phyloP scores from a whole-genome alignment of 768 basidiomycete species.

The Lactifluus piperatus region DNA sequence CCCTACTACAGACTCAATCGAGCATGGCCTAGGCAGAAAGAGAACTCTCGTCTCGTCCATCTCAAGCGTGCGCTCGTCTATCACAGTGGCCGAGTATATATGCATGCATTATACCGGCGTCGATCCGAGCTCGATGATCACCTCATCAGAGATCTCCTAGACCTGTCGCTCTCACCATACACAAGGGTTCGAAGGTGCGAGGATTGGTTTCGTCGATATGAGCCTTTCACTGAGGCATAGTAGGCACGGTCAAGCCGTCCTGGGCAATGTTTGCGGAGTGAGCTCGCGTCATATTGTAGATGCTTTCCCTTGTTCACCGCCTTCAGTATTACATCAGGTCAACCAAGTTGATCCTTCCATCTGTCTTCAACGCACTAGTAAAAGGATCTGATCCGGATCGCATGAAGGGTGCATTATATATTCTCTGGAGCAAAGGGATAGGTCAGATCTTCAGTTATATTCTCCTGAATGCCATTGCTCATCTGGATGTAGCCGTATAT shows the following conservation, averaged over 20 bases:
- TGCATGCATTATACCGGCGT: slow-evolving; percentile 66
- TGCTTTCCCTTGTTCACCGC: not conserved
- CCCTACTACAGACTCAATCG: slow-evolving; percentile 44
- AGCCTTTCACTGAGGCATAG: not conserved
- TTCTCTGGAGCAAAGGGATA: slow-evolving; percentile 64
- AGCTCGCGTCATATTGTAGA: slow-evolving; percentile 23
- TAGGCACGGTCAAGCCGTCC: slow-evolving; percentile 61
- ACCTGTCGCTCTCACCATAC: slow-evolving; percentile 73
- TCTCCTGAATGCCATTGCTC: slow-evolving; percentile 13
- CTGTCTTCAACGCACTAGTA: slow-evolving; percentile 49
- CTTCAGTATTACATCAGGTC: slow-evolving; percentile 47
- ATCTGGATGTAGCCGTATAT: slow-evolving; percentile 43
- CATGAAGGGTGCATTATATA: slow-evolving; percentile 91
- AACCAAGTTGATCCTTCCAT: slow-evolving; percentile 54
- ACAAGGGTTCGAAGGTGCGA: slow-evolving; percentile 62
- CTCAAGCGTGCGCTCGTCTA: slow-evolving; percentile 74
- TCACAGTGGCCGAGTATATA: slow-evolving; percentile 65
- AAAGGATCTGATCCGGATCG: slow-evolving; percentile 83
- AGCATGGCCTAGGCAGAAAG: slow-evolving; percentile 61
- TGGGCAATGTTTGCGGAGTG: slow-evolving; percentile 58
- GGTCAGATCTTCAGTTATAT: slow-evolving; percentile 32
- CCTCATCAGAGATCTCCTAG: slow-evolving; percentile 57
- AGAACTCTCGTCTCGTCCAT: slow-evolving; percentile 65
- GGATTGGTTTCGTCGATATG: not conserved
- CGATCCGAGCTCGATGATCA: slow-evolving; percentile 68